A percentile compares a stretch with the other conserved stretches of the same genome.
Evolutionary conservation across 768 basidiomycete species (phyloP).

Genomic region (Lactifluus hygrophoroides): DNA sequence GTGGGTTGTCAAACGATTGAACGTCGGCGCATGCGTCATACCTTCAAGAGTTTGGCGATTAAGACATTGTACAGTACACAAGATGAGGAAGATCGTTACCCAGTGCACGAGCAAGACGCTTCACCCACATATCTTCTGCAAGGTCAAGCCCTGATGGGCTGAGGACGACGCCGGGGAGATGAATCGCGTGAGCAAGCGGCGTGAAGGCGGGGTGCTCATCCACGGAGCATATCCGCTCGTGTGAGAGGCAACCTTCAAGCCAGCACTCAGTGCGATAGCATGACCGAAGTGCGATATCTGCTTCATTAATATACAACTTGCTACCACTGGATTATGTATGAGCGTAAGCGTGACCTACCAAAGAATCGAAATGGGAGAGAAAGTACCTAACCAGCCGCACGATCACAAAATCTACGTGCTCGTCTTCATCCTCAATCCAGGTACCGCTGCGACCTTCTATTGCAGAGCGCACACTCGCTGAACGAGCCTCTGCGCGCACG

Average conservation of each 20-base stretch:
- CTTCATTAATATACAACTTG: conserved; percentile 52
- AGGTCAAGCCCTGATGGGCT: conserved; percentile 73
- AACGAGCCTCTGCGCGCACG: conserved; percentile 60
- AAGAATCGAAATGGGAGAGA: neutral
- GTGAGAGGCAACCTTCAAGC: conserved; percentile 79
- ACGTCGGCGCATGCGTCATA: conserved; percentile 44
- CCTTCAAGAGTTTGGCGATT: conserved; percentile 31
- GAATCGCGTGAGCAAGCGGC: conserved; percentile 51
- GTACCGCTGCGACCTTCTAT: conserved; percentile 53
- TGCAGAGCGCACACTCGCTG: conserved; percentile 45
- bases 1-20: conserved; percentile 66
- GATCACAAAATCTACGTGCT: conserved; percentile 53
- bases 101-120: conserved; percentile 56
- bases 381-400: conserved; percentile 68
- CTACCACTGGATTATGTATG: conserved; percentile 45
- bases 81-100: conserved; percentile 34
- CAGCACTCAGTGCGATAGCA: conserved; percentile 89
- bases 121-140: conserved; percentile 56
- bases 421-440: conserved; percentile 36
- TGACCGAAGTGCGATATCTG: conserved; percentile 34
- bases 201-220: conserved; percentile 63
- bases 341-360: neutral
- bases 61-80: neutral
- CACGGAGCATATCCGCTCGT: conserved; percentile 58
- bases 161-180: conserved; percentile 53